Evolutionary conservation across 1,139 yeast species (phyloP), one percentile per base, ranked within the genome.

Genomic region (Magnusiomyces tetraspermus): DNA sequence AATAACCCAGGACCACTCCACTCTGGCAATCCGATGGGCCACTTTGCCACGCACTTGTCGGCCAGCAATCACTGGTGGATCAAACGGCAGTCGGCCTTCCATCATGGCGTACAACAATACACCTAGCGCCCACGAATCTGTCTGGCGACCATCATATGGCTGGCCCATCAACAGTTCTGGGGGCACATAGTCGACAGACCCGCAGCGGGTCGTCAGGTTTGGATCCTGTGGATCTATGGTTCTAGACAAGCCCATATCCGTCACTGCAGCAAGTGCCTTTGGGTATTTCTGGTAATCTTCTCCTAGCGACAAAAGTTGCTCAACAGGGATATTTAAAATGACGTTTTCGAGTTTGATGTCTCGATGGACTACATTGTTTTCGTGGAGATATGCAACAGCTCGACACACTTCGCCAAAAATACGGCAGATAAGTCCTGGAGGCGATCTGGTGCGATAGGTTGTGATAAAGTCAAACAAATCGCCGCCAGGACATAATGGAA

Each of bases 101-200:
- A 92, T 69, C 37, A 90, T 69, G 1, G 95, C 79, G 64, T 89
- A 92, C 0, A 89, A 69, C n/a, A 89, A 72, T 3, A 90, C 97
- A 1, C 97, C 98, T 6, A 89, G 69, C 1, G 97, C 87, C 98
- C 98, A 92, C 17, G 92, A 76, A 64, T 92, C 98, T 45, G 94
- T 84, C 58, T 86, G 79, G 52, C 85, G 77, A 2, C 98, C 98
- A 63, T 90, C 90, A 64, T 92, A 92, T 21, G 87, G 83, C 55
- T 87, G 75, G 0, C 97, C 97, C 82, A 92, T 80, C 43, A 92
- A 71, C 37, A 92, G 71, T 66, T 92, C 98, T 0, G 97, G 98
- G 0, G 96, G 83, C 1, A 92, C 95, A 61, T 92, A 92, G 66
- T 92, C 97, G 59, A 88, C 96, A 0, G 96, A 85, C 0, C 98